Conservation (phyloP, 73 alveolate genomes). For the Blepharisma stoltei region DNA sequence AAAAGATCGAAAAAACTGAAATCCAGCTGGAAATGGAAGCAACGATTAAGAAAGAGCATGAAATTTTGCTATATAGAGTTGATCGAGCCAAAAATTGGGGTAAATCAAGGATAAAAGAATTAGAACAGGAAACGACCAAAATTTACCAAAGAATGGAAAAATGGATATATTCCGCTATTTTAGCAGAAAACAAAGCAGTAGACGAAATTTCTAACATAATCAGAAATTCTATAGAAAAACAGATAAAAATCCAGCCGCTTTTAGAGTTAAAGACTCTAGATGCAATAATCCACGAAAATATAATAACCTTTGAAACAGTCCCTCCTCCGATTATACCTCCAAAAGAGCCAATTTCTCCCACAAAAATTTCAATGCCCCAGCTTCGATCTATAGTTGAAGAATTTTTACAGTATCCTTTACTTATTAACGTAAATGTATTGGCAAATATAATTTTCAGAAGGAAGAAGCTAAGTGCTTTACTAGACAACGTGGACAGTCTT, state of each 20-base stretch:
- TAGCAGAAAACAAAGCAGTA: slow-evolving; percentile 95
- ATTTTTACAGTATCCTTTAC: no score
- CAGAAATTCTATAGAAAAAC: slow-evolving; percentile 88
- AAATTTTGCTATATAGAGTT: slow-evolving; percentile 84
- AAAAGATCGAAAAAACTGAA: slow-evolving; percentile 60
- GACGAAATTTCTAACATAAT: slow-evolving; percentile 77
- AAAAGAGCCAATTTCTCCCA: no score
- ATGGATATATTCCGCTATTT: slow-evolving; percentile 89
- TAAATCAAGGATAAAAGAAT: slow-evolving; percentile 64
- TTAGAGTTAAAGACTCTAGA: slow-evolving; percentile 74
- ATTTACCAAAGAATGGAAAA: slow-evolving; percentile 88
- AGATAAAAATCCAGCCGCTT: slow-evolving; percentile 86
- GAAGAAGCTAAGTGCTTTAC: no score
- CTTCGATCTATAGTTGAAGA: no score
- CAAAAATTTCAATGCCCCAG: no score
- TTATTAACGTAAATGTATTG: no score
- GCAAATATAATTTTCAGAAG: no score
- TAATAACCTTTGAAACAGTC: neutral
- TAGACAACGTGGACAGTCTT: no score
- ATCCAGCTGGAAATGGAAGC: slow-evolving; percentile 79
- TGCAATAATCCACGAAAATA: slow-evolving; percentile 16
- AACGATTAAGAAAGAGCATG: slow-evolving; percentile 85
- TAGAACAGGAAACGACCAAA: slow-evolving; percentile 64
- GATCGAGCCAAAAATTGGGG: slow-evolving; percentile 88
- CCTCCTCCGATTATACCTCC: neutral